Evolutionary conservation across 257 asterid genomes (phyloP).

Genomic region (Solanum sejunctum): DNA sequence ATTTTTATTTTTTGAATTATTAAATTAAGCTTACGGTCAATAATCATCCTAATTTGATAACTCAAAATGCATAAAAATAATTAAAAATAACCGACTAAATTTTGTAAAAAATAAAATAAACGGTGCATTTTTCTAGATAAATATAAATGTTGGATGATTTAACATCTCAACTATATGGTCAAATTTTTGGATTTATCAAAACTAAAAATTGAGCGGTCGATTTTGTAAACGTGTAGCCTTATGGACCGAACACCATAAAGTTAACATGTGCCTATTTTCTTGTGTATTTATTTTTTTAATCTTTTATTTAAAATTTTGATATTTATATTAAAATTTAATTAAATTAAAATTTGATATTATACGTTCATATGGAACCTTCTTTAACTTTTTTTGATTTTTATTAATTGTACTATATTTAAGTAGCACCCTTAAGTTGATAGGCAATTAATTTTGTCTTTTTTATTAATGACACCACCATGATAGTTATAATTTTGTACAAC

Average conservation of each 20-base stretch:
- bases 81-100: background rate
- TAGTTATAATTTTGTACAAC: too few relatives aligned
- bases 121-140: background rate
- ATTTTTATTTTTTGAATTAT: background rate
- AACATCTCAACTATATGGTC: background rate
- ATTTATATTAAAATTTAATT: rapidly evolving
- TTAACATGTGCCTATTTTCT: background rate
- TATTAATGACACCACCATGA: rapidly evolving
- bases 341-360: too few relatives aligned
- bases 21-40: background rate
- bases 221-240: background rate
- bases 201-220: background rate
- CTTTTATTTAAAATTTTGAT: background rate
- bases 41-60: background rate
- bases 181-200: background rate
- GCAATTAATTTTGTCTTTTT: too few relatives aligned
- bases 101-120: background rate
- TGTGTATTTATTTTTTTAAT: too few relatives aligned
- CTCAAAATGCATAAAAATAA: background rate
- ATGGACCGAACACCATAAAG: background rate
- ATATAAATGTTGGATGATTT: background rate
- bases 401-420: too few relatives aligned
- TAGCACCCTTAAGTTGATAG: too few relatives aligned
- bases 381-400: too few relatives aligned
- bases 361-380: too few relatives aligned